Conservation (phyloP, 2,329 filamentous ascomycete genomes). For the Aspergillus pseudoviridinutans region DNA sequence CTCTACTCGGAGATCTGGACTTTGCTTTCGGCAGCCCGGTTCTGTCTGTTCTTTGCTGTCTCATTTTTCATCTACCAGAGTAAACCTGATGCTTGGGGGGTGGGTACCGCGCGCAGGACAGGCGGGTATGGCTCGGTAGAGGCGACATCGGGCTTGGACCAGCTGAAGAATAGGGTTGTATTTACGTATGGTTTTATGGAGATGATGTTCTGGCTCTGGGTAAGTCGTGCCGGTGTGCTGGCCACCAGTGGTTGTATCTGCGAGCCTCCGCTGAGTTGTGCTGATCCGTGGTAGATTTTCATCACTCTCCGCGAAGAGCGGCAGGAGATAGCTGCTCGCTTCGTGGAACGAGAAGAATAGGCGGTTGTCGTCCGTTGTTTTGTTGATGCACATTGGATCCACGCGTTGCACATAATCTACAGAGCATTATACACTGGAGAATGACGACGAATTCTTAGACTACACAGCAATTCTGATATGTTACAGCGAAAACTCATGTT, state of each 20-base stretch:
- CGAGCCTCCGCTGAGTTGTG: not conserved
- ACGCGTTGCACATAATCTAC: not conserved
- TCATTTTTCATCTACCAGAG: slow-evolving; percentile 37
- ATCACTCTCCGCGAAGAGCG: slow-evolving; percentile 36
- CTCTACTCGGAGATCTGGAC: slow-evolving; percentile 40
- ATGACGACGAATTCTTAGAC: not conserved
- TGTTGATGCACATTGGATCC: not conserved
- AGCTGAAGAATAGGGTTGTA: slow-evolving; percentile 76
- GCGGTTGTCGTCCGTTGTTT: not conserved
- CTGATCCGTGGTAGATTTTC: slow-evolving; percentile 25
- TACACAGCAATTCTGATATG: not conserved
- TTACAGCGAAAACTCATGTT: not conserved
- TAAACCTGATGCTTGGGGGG: slow-evolving; percentile 23
- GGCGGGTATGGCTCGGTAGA: slow-evolving; percentile 18
- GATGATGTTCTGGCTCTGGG: slow-evolving; percentile 83
- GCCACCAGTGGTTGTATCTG: not conserved
- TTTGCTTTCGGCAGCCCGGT: slow-evolving; percentile 31
- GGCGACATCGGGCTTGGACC: slow-evolving; percentile 50
- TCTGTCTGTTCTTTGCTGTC: slow-evolving; percentile 35
- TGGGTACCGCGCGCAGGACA: slow-evolving; percentile 10
- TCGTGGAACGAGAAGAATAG: slow-evolving; percentile 18
- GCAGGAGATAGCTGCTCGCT: slow-evolving; percentile 24
- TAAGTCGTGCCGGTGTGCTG: slow-evolving; percentile 29
- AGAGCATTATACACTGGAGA: not conserved
- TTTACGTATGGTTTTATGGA: slow-evolving; percentile 85